Conservation (phyloP, 257 asterid genomes). For the Nicotiana noctiflora region DNA sequence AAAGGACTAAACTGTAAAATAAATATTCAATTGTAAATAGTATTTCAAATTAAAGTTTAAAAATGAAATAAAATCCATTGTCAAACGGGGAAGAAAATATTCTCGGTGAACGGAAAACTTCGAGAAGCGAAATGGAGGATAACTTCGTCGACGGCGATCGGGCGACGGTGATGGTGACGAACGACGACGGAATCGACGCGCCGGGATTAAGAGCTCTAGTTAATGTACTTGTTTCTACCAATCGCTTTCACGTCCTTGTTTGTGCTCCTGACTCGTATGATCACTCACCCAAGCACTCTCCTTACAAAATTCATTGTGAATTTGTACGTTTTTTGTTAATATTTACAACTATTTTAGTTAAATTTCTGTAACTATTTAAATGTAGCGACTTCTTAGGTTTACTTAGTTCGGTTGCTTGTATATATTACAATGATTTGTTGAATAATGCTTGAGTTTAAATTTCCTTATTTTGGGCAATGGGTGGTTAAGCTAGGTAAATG, state of each 20-base stretch:
- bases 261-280: conserved; percentile 86
- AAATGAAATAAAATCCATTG: too few relatives aligned
- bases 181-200: conserved; percentile 93
- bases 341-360: too few relatives aligned
- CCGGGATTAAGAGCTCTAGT: conserved; percentile 76
- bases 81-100: not conserved
- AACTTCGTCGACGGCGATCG: conserved; percentile 31
- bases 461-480: not conserved
- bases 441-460: not conserved
- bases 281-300: not conserved
- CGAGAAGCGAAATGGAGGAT: conserved; percentile 25
- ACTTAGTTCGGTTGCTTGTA: not conserved
- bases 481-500: not conserved
- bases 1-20: too few relatives aligned
- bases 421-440: not conserved
- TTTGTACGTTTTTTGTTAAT: too few relatives aligned
- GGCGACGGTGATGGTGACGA: conserved; percentile 75
- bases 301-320: too few relatives aligned
- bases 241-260: conserved; percentile 67
- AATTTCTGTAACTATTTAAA: not conserved
- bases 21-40: too few relatives aligned
- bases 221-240: conserved; percentile 52
- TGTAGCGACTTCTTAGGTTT: not conserved
- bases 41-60: too few relatives aligned
- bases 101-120: not conserved